These are phyloP conservation scores for Pachysolen tannophilus DNA, from an alignment of 805 yeast species.

Conservation along the genomic window DNA sequence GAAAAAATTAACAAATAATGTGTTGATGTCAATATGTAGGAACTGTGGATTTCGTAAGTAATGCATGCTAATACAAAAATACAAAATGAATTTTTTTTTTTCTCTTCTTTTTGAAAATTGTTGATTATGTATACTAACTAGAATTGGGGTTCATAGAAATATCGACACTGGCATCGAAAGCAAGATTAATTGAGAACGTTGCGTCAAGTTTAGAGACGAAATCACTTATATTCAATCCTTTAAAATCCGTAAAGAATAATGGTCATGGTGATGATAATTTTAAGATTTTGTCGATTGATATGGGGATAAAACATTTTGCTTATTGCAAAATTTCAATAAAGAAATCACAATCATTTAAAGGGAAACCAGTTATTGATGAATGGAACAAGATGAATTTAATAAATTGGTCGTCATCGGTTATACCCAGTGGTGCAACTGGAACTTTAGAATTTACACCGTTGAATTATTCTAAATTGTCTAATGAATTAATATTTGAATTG, in stretches of 20 bases:
- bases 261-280: no score
- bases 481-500: conserved; percentile 12
- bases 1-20: conserved; percentile 8
- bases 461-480: conserved; percentile 18
- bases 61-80: no score
- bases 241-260: no score
- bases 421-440: no score
- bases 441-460: conserved; percentile 19
- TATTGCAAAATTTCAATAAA: conserved; percentile 15
- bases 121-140: background rate
- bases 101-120: background rate
- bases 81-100: no score
- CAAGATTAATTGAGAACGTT: conserved; percentile 6
- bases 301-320: conserved; percentile 27
- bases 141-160: conserved; percentile 1
- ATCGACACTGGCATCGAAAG: conserved; percentile 10
- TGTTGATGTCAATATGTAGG: conserved; percentile 10
- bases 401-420: conserved; percentile 12
- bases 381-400: conserved; percentile 27
- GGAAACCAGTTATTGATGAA: conserved; percentile 16
- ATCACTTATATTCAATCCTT: no score
- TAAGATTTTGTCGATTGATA: conserved; percentile 21
- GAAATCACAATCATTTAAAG: background rate
- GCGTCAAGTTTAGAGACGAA: background rate
- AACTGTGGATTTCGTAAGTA: conserved; percentile 14